phyloP scores from a whole-genome alignment of 2,329 filamentous ascomycete genomes.

The Colletotrichum eleusines region DNA sequence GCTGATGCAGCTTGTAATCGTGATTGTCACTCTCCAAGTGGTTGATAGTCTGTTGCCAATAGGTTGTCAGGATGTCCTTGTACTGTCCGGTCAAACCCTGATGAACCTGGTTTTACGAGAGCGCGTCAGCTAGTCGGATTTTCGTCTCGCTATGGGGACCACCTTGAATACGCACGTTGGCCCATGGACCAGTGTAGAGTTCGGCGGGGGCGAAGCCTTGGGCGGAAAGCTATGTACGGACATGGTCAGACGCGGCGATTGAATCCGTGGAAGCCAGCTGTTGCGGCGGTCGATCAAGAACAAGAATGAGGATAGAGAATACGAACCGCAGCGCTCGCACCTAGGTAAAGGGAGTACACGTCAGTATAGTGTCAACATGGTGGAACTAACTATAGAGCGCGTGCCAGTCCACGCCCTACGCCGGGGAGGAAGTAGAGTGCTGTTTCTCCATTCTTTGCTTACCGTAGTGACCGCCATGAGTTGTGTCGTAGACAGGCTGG shows the following conservation, averaged over 20 bases:
- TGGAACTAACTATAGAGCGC: conserved; percentile 28
- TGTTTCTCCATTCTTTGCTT: conserved; percentile 47
- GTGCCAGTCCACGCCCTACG: not conserved
- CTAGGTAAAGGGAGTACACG: conserved; percentile 54
- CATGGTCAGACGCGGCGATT: conserved; percentile 10
- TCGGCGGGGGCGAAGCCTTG: conserved; percentile 93
- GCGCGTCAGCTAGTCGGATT: conserved; percentile 1
- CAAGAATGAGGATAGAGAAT: conserved; percentile 11
- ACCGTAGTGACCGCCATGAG: conserved; percentile 84
- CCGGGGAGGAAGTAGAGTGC: conserved; percentile 17
- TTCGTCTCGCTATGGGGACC: not conserved
- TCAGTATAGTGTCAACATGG: conserved; percentile 40
- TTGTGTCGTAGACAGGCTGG: conserved; percentile 78
- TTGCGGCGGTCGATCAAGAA: not conserved
- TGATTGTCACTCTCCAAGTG: conserved; percentile 95
- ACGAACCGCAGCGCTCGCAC: conserved; percentile 77
- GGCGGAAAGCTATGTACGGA: conserved; percentile 78
- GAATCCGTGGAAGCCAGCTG: conserved; percentile 3
- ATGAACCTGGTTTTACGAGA: conserved; percentile 77
- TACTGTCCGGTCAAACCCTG: conserved; percentile 94
- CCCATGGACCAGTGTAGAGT: conserved; percentile 93
- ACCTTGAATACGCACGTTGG: conserved; percentile 75
- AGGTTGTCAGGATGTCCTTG: conserved; percentile 97
- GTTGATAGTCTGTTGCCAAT: conserved; percentile 99
- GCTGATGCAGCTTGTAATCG: conserved; percentile 98